Conservation (phyloP, 2,329 filamentous ascomycete genomes). For the Aureobasidium sp. region DNA sequence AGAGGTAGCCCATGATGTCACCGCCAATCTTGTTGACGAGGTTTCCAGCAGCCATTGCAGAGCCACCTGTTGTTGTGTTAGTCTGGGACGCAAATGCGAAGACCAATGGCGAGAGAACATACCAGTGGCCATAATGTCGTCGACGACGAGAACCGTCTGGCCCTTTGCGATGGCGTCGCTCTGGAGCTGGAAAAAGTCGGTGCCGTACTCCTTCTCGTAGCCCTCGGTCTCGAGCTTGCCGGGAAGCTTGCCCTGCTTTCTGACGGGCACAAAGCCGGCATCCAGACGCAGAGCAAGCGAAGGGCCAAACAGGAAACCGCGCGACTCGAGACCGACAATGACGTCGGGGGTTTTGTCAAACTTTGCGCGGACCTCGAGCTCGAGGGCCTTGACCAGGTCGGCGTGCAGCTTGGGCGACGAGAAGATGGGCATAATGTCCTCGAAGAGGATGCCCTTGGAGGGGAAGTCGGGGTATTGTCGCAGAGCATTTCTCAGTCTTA, state of each 20-base stretch:
- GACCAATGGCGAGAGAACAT: slow-evolving; percentile 33
- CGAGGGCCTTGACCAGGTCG: slow-evolving; percentile 71
- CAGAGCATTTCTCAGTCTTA: slow-evolving; percentile 63
- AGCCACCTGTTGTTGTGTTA: slow-evolving; percentile 60
- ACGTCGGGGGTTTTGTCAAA: slow-evolving; percentile 62
- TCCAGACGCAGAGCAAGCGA: slow-evolving; percentile 75
- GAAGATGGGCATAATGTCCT: slow-evolving; percentile 73
- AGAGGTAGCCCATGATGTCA: slow-evolving; percentile 79
- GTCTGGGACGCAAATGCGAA: not conserved
- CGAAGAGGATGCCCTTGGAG: slow-evolving; percentile 84
- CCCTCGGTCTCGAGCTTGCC: slow-evolving; percentile 73
- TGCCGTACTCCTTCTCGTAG: slow-evolving; percentile 94
- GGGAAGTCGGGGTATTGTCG: slow-evolving; percentile 91
- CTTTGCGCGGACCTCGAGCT: slow-evolving; percentile 66
- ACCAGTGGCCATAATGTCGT: slow-evolving; percentile 99
- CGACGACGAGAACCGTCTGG: slow-evolving; percentile 86
- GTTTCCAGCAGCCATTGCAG: slow-evolving; percentile 77
- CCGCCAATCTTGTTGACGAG: slow-evolving; percentile 83
- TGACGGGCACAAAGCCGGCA: slow-evolving; percentile 82
- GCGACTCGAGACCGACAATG: slow-evolving; percentile 85
- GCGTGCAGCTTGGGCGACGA: slow-evolving; percentile 22
- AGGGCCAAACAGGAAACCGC: slow-evolving; percentile 93
- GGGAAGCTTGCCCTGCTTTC: slow-evolving; percentile 93
- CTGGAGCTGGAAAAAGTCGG: slow-evolving; percentile 96
- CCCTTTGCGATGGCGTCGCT: slow-evolving; percentile 73